phyloP scores from a whole-genome alignment of 148 eudicot genomes.

The Persicaria tinctoria region DNA sequence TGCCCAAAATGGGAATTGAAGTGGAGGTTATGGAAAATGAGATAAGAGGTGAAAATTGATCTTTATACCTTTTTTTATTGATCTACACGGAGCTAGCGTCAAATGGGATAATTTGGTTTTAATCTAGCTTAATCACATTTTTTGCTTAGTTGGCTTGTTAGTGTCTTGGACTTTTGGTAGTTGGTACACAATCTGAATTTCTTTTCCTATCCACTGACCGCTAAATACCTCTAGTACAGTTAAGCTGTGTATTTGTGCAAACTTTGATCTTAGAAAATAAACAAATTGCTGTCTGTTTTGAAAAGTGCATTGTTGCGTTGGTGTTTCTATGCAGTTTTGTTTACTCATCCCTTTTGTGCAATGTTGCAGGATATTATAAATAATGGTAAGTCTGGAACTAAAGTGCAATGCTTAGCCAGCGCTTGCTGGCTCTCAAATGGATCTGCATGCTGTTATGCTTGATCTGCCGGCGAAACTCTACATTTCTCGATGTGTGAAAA shows the following conservation, averaged over 20 bases:
- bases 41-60: no score
- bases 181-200: not conserved
- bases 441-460: conserved; percentile 82
- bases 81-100: not conserved
- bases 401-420: conserved; percentile 54
- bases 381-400: conserved; percentile 82
- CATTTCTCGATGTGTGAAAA: conserved; percentile 78
- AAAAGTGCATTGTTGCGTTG: not conserved
- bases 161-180: not conserved
- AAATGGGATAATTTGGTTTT: not conserved
- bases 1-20: no score
- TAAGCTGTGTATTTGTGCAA: not conserved
- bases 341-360: not conserved
- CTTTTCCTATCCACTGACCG: not conserved
- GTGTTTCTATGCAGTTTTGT: not conserved
- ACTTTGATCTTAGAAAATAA: not conserved
- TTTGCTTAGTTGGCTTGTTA: not conserved
- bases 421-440: conserved; percentile 54
- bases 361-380: conserved; percentile 65
- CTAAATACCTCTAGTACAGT: not conserved
- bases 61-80: not conserved
- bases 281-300: not conserved
- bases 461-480: conserved; percentile 94
- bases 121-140: not conserved
- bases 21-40: no score